Base-by-base conservation (phyloP, 257 asterid species). In the Eucommia ulmoides region DNA sequence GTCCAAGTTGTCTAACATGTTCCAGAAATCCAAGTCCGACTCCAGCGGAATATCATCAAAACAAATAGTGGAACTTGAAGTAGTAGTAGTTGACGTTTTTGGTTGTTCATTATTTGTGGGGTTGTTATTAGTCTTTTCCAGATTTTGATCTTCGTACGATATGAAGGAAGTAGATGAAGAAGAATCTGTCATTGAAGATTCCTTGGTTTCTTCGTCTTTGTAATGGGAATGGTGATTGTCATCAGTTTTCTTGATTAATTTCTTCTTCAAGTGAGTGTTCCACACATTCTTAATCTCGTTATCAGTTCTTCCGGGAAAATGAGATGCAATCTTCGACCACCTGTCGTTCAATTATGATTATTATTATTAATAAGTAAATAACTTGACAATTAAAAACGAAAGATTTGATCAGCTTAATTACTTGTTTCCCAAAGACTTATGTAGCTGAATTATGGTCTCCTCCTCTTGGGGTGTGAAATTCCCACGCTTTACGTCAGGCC, bases 201-300 rank as follows among this genome's bases (percentile, higher is more conserved):
- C 49, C 29, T 2, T 33, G 45, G 46, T 2, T 20, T 50, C 48
- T 17, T 22, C 62, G 35, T 48, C 35, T 45, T 41, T 41, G n/a
- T 47, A 18, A 33, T 22, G 1, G 17, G 25, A 17, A 6, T 5
- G 19, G 6, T 1, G 22, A 19, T 15, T 22, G 48, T 54, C 57
- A n/a, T n/a, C n/a, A n/a, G n/a, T n/a, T n/a, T n/a, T n/a, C 49
- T 8, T 4, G 3, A 38, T 38, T 2, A 15, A 38, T 51, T 59
- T 70, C 51, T 82, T 86, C 82, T 82, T 86, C 42, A 86, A 60
- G 46, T 74, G 70, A 0, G 94, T 82, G 48, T 86, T 80, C 96
- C 96, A 86, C 20, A 80, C 78, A 15, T 86, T 86, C 59, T 86
- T 86, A 8, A 86, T 78, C 78, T 86, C 96, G 1, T 86, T 86